A percentile compares a stretch with the other conserved stretches of the same genome.
Conservation (phyloP, 176 grass and related monocot species). For the Triticum urartu region DNA sequence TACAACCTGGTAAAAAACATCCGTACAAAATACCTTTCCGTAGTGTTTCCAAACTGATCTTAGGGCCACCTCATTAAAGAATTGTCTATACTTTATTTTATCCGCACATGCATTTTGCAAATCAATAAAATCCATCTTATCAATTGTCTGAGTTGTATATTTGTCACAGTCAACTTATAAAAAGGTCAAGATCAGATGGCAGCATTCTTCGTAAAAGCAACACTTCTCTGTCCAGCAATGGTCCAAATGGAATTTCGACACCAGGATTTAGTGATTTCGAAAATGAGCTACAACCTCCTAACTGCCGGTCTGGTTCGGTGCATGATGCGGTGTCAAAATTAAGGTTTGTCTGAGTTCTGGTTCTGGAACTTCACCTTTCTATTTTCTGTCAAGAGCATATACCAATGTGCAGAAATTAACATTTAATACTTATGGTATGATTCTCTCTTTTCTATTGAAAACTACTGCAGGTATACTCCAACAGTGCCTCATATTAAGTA, state of each 20-base stretch:
- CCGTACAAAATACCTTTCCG: not conserved
- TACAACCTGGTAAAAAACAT: not conserved
- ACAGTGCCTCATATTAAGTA: conserved; percentile 37
- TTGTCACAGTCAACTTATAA: conserved; percentile 71
- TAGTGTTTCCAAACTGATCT: conserved; percentile 12
- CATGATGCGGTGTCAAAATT: conserved; percentile 21
- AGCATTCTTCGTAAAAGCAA: conserved; percentile 64
- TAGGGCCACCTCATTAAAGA: not conserved
- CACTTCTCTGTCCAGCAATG: conserved; percentile 40
- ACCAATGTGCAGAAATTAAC: not conserved
- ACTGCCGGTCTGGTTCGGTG: conserved; percentile 25
- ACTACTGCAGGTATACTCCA: conserved; percentile 40
- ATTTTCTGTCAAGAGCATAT: conserved; percentile 7
- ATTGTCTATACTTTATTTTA: conserved; percentile 27
- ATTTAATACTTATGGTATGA: conserved; percentile 1
- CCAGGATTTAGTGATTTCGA: conserved; percentile 29
- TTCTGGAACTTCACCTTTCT: conserved; percentile 23
- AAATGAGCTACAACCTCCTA: conserved; percentile 31
- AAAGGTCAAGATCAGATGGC: conserved; percentile 86
- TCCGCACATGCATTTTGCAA: conserved; percentile 10
- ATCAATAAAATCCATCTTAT: conserved; percentile 18
- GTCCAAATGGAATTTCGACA: conserved; percentile 52
- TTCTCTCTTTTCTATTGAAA: conserved; percentile 35
- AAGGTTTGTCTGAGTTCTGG: conserved; percentile 39
- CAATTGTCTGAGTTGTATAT: conserved; percentile 30